Evolutionary conservation across 1,139 yeast species (phyloP).

Genomic region (Candida labiduridarum): DNA sequence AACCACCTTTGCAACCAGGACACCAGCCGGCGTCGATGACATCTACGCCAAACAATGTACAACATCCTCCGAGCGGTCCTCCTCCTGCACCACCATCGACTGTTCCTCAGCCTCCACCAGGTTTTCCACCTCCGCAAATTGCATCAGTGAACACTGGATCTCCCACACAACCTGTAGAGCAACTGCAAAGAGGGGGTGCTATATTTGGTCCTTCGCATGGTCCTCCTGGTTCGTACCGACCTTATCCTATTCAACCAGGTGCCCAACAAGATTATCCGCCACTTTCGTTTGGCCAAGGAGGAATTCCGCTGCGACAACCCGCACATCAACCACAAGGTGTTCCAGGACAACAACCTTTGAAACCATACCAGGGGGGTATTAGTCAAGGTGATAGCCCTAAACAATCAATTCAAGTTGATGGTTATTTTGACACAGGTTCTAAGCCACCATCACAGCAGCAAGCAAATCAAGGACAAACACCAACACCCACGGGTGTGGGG

Average conservation of each 20-base stretch:
- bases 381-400: neutral
- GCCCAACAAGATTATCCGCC: neutral
- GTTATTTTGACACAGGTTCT: neutral
- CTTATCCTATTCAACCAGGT: neutral
- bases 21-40: neutral
- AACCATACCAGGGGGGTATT: neutral
- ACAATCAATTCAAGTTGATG: neutral
- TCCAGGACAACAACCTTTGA: conserved; percentile 3
- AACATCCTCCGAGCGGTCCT: neutral
- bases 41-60: neutral
- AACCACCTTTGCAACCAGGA: neutral
- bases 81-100: neutral
- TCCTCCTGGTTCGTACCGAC: neutral
- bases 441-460: conserved; percentile 3
- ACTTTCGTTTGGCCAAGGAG: neutral
- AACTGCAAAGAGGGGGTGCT: neutral
- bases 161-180: neutral
- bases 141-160: neutral
- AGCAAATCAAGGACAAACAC: neutral
- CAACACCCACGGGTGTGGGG: too few relatives aligned
- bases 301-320: neutral
- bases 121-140: too few relatives aligned
- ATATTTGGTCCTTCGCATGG: neutral
- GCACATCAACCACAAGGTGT: neutral
- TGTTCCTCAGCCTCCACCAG: neutral